A percentile compares a stretch with the other conserved stretches of the same genome.
phyloP scores from a whole-genome alignment of 345 rosid species.

The Geranium brycei region DNA sequence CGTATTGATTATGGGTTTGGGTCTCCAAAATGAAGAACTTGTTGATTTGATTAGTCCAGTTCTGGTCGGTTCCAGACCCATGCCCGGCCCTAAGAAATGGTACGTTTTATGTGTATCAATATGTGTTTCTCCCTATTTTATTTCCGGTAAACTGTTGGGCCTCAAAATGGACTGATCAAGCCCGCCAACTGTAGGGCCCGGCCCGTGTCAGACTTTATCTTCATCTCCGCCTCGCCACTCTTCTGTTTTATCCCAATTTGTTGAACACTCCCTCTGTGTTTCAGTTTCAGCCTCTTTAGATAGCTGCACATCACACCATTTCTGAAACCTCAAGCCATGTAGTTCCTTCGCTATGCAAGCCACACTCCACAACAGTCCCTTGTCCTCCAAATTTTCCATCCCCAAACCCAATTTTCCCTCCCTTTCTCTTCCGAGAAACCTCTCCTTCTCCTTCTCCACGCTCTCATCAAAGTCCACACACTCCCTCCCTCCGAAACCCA shows the following conservation, averaged over 20 bases:
- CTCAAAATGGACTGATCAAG: neutral
- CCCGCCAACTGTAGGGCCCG: neutral
- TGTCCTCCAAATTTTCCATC: slow-evolving; percentile 13
- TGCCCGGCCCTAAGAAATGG: no score
- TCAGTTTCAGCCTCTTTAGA: no score
- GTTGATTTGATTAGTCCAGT: no score
- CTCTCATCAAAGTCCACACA: slow-evolving; percentile 35
- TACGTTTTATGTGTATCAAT: no score
- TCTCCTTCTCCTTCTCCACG: slow-evolving; percentile 22
- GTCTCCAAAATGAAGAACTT: no score
- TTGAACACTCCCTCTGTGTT: no score
- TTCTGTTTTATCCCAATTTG: neutral
- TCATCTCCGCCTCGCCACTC: slow-evolving; percentile 1
- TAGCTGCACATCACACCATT: no score
- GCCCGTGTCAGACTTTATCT: neutral
- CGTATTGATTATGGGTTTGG: no score
- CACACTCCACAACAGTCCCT: slow-evolving; percentile 25
- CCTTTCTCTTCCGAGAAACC: slow-evolving; percentile 30
- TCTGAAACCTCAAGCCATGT: neutral
- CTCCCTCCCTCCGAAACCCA: slow-evolving; percentile 34
- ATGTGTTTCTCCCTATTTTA: no score
- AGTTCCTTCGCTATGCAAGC: slow-evolving; percentile 31
- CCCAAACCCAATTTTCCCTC: slow-evolving; percentile 22
- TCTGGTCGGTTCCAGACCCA: no score
- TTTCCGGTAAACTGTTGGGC: no score